Evolutionary conservation across 1,139 yeast genomes (phyloP), one percentile per base, ranked within the genome.

Genomic region (Nakaseomyces delphensis): DNA sequence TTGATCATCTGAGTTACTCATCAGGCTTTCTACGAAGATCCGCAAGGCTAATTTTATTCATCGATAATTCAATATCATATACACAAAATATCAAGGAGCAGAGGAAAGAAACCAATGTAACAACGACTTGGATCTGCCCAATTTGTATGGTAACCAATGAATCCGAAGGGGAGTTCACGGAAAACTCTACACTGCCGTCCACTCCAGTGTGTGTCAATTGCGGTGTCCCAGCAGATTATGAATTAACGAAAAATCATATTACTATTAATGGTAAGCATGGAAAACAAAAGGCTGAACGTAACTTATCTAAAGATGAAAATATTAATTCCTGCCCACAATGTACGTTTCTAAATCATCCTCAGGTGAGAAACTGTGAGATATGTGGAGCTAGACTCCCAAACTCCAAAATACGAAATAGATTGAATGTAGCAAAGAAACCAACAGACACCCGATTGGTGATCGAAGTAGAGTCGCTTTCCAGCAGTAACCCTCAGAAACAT

Each of bases 331-430:
- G 98, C 52, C 79, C 87, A 0, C 70, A 73, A 37, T 91, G 97
- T 55, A 91, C 97, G 0, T 91, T 89, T 55, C 67, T 76, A 13
- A 91, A 91, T 58, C 96, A 89, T 60, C 83, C 89, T 0, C 76
- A 84, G 3, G 66, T 91, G 68, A 66, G 71, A 39, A 71, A 69
- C 48, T 91, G 98, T 60, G 98, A 91, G 60, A 73, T 91, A 59
- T 91, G 97, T 65, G 96, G 95, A 0, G 68, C 81, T 0, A 70
- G 73, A 38, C 65, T 84, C 23, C 62, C 67, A 2, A 55, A 61
- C 3, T 53, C 60, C 36, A 42, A 42, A 16, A 48, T 30, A 44
- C 49, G 42, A 44, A 48, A 11, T 11, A 30, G 45, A 25, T 2
- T 20, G 14, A 35, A 36, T 15, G 42, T 45, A 7, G 27, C 43